Base-by-base conservation (phyloP, 2,329 filamentous ascomycete genomes). In the Mollisia scopiformis region DNA sequence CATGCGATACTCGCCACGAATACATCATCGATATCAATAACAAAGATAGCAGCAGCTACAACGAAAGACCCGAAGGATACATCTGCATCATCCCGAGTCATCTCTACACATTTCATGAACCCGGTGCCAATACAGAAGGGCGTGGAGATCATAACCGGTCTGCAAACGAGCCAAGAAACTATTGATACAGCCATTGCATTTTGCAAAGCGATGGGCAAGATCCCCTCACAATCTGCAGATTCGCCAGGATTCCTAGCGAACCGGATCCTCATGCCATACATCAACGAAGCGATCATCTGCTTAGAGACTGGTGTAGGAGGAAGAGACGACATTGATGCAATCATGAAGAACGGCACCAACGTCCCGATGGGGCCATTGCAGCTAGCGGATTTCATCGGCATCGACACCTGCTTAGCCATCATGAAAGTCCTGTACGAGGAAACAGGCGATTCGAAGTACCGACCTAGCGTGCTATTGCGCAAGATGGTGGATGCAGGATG, bases 71-170 rank as follows among this genome's bases (percentile, higher is more conserved):
- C 92, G 0, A 94, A 80, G 19, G 91, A 97, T 72, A 88, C 91
- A 25, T 89, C 88, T 46, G 90, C 88, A 41, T 90, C 92, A 46
- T 94, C 92, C 6, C 89, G 95, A 51, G 95, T 99, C 10, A 87
- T 99, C 58, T 92, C 92, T 55, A 98, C 95, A 16, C 95, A 99
- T 77, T 99, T 99, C 78, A 99, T 99, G 95, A 99, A 99, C 81
- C 95, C 95, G 0, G 95, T 99, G 0, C 95, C 95, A 2, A 80
- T 99, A 31, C 95, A 98, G 75, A 97, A 97, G 77, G 95, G 95
- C 55, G 95, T 99, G 5, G 95, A 99, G 79, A 97, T 99, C 71
- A 98, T 99, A 75, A 89, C 91, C 55, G 95, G 93, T 30, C 82
- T 99, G 30, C 95, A 99, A 77, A 99, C 95, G 2, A 95, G 91